These are phyloP conservation scores for Keithomyces neogunnii DNA, from an alignment of 2,329 filamentous ascomycete genomes.

Conservation along the genomic window DNA sequence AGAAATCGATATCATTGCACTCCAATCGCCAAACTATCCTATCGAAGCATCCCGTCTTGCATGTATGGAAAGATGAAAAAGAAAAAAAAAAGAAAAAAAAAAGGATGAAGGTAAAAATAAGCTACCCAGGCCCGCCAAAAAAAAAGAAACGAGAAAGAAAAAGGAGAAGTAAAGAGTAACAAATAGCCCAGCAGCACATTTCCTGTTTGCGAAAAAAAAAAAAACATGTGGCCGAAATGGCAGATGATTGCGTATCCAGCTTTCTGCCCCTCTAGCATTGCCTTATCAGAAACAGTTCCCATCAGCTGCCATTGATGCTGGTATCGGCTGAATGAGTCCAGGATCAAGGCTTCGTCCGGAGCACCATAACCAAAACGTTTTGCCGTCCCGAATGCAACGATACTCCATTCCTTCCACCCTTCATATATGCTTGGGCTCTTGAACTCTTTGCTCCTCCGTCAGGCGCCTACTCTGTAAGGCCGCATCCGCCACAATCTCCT, in stretches of 20 bases:
- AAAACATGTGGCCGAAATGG: background rate
- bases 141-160: background rate
- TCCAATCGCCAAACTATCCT: conserved; percentile 44
- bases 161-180: background rate
- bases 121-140: background rate
- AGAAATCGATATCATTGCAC: conserved; percentile 34
- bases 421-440: background rate
- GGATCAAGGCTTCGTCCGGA: background rate
- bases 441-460: background rate
- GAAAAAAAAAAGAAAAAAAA: conserved; percentile 11
- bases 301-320: background rate
- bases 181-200: background rate
- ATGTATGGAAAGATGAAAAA: conserved; percentile 8
- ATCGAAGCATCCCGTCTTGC: conserved; percentile 30
- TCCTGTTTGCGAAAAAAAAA: background rate
- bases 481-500: background rate
- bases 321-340: background rate
- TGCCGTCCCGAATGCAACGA: conserved; percentile 16
- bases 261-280: conserved; percentile 1
- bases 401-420: background rate
- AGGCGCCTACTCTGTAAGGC: background rate
- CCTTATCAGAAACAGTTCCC: background rate
- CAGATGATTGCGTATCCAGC: conserved; percentile 2
- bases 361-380: conserved; percentile 10
- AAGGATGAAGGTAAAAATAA: conserved; percentile 1